Percentiles rank a stretch among this genome's conserved stretches.
These are phyloP conservation scores for Pythium rhizo-oryzae DNA, from an alignment of 352 stramenopile genomes.

Conservation along the genomic window DNA sequence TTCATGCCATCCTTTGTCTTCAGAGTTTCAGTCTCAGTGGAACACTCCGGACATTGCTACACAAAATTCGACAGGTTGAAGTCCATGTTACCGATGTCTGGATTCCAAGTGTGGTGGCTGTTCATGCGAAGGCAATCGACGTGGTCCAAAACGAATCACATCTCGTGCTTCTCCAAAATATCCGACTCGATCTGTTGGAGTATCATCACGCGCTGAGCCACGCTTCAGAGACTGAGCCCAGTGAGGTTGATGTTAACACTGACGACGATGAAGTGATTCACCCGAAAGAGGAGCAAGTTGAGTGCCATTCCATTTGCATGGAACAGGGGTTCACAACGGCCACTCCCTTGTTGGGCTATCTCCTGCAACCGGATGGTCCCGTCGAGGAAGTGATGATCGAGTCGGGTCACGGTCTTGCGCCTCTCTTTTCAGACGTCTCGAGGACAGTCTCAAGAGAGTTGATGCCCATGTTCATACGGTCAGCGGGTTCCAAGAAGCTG, in stretches of 20 bases:
- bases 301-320: not conserved
- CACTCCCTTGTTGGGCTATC: not conserved
- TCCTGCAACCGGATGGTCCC: not conserved
- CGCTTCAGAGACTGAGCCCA: not conserved
- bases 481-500: not conserved
- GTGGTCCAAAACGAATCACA: not conserved
- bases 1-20: not conserved
- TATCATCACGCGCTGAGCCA: not conserved
- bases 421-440: not conserved
- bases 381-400: slow-evolving; percentile 22
- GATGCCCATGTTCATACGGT: slow-evolving; percentile 8
- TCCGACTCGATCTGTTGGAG: not conserved
- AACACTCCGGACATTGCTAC: slow-evolving; percentile 3
- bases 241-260: not conserved
- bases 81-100: not conserved
- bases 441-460: slow-evolving; percentile 1
- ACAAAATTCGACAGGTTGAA: slow-evolving; percentile 1
- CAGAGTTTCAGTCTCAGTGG: slow-evolving; percentile 13
- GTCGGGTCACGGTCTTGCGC: not conserved
- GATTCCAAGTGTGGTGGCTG: not conserved
- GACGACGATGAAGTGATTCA: not conserved
- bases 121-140: not conserved
- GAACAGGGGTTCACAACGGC: not conserved
- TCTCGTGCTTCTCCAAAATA: not conserved
- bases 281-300: not conserved